A percentile compares a stretch with the other conserved stretches of the same genome.
Conservation (phyloP, 306 rosid genomes). For the Castanopsis chinensis region DNA sequence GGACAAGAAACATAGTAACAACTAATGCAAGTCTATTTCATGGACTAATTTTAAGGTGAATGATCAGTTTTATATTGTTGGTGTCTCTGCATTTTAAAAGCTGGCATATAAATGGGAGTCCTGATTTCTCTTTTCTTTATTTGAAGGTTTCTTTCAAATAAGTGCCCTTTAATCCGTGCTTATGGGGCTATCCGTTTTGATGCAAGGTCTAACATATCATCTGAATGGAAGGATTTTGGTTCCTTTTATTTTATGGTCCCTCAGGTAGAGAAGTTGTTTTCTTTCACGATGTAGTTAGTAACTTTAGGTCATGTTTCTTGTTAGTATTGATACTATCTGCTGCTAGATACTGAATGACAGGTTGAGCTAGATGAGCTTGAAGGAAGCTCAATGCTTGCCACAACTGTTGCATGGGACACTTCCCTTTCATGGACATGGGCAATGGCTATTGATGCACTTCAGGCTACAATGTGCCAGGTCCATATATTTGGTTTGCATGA, state of each 20-base stretch:
- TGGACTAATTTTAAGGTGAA: not conserved
- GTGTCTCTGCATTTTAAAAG: not conserved
- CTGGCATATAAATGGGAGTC: not conserved
- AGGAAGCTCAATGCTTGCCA: constrained; percentile 73
- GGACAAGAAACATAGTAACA: not conserved
- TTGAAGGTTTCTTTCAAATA: constrained; percentile 76
- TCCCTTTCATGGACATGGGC: constrained; percentile 71
- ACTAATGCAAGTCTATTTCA: not conserved
- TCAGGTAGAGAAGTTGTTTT: constrained; percentile 60
- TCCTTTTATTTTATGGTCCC: constrained; percentile 92
- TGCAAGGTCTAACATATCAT: constrained; percentile 56
- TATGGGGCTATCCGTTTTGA: constrained; percentile 90
- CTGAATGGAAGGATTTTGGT: constrained; percentile 86
- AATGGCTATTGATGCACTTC: constrained; percentile 61
- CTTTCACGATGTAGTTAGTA: constrained; percentile 28
- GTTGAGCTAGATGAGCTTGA: constrained; percentile 93
- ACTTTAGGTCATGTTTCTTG: constrained; percentile 24
- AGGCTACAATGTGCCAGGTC: constrained; percentile 69
- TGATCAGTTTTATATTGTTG: not conserved
- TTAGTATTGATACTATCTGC: constrained; percentile 54
- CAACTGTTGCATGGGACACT: constrained; percentile 87
- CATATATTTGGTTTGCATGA: not conserved
- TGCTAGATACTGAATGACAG: constrained; percentile 74
- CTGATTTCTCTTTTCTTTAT: not conserved
- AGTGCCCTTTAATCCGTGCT: constrained; percentile 82